Evolutionary conservation across 768 basidiomycete species (phyloP).

Genomic region (Tylopilus balloui): DNA sequence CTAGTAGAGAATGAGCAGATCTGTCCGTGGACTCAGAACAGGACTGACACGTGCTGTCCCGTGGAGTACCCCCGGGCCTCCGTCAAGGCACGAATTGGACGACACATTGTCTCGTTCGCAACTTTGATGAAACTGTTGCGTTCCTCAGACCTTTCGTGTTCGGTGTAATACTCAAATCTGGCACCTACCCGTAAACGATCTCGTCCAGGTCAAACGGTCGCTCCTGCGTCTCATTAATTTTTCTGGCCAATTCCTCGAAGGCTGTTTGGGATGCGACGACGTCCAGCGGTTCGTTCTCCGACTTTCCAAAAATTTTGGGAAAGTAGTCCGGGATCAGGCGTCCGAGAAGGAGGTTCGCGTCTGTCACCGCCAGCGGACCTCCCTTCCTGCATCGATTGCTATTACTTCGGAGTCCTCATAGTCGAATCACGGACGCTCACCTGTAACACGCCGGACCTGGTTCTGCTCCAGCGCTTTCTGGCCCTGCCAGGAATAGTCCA

Average conservation of each 20-base stretch:
- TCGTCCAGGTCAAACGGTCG: conserved; percentile 69
- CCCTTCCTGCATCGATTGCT: conserved; percentile 56
- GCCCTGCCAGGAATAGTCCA: conserved; percentile 87
- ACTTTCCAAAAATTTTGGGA: conserved; percentile 91
- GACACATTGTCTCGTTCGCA: conserved; percentile 94
- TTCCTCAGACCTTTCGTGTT: not conserved
- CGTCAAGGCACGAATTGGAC: conserved; percentile 87
- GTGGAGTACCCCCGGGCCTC: conserved; percentile 87
- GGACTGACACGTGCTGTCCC: conserved; percentile 57
- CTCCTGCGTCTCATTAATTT: conserved; percentile 65
- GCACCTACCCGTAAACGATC: conserved; percentile 76
- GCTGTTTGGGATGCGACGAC: conserved; percentile 59
- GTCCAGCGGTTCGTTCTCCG: conserved; percentile 82
- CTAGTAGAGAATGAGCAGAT: conserved; percentile 34
- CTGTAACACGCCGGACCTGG: conserved; percentile 92
- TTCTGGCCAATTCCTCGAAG: conserved; percentile 63
- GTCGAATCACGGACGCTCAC: conserved; percentile 35
- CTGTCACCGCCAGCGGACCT: conserved; percentile 87
- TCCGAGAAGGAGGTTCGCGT: conserved; percentile 88
- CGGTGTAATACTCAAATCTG: not conserved
- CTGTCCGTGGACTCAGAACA: not conserved
- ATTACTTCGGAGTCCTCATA: not conserved
- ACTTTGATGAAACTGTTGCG: conserved; percentile 83
- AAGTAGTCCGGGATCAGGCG: conserved; percentile 87
- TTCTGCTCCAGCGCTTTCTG: conserved; percentile 89